These are phyloP conservation scores for Echium plantagineum DNA, from an alignment of 257 asterid genomes.

Conservation along the genomic window DNA sequence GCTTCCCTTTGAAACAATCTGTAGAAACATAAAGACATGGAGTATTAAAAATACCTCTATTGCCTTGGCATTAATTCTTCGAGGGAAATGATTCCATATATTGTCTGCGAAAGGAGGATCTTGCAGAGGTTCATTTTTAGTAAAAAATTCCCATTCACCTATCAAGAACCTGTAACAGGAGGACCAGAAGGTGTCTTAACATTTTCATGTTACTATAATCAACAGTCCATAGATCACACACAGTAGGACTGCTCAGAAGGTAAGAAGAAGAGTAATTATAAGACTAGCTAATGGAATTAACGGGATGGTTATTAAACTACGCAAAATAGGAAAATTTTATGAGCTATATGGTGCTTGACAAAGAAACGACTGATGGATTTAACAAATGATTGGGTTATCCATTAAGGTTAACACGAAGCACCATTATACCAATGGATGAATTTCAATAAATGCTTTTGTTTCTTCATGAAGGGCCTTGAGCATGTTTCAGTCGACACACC, in stretches of 20 bases:
- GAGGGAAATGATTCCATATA: constrained; percentile 56
- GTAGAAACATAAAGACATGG: not conserved
- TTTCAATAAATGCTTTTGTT: too few relatives aligned
- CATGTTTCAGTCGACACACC: too few relatives aligned
- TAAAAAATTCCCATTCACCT: constrained; percentile 67
- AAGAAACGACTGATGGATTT: not conserved
- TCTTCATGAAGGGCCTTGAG: too few relatives aligned
- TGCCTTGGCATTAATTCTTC: constrained; percentile 37
- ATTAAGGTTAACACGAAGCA: too few relatives aligned
- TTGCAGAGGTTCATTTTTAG: constrained; percentile 23
- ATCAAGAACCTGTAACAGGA: constrained; percentile 51
- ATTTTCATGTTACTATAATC: too few relatives aligned
- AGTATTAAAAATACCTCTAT: constrained; percentile 35
- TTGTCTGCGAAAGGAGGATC: constrained; percentile 37
- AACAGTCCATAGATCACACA: too few relatives aligned
- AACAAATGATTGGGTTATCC: not conserved
- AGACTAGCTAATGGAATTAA: not conserved
- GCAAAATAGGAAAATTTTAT: not conserved
- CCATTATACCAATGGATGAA: too few relatives aligned
- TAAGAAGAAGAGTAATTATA: too few relatives aligned
- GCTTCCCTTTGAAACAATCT: too few relatives aligned
- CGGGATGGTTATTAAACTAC: not conserved
- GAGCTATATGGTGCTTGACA: not conserved
- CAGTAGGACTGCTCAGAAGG: too few relatives aligned
- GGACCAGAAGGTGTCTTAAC: too few relatives aligned